Evolutionary conservation across 306 rosid genomes (phyloP), one percentile per base, ranked within the genome.

Genomic region (Crataegus laevigata): DNA sequence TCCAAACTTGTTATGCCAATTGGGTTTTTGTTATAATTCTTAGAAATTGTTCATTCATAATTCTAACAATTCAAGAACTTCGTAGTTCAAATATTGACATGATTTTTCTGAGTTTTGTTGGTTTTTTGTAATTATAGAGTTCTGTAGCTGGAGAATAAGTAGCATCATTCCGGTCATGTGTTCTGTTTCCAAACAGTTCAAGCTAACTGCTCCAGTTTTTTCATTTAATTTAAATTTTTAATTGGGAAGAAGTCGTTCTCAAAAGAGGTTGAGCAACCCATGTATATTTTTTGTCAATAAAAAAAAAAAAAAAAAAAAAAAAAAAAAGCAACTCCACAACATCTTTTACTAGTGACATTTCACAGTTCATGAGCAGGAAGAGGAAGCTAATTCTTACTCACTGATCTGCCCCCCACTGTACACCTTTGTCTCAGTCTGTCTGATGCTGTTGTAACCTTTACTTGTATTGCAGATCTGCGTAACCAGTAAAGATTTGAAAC

Each of bases 351-450:
- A 75, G 88, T 81, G 84, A 80, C 86, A 82, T 81, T 82, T 82
- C 62, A 79, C 91, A 75, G 81, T 88, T 79, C 81, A 79, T 75
- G 82, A 63, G 78, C 83, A 69, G 59, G 89, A 84, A 86, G 84
- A 72, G 59, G 88, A 84, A 86, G 83, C 79, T 79, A 82, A 70
- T 71, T 81, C 82, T 78, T 12, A 19, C 61, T 55, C 25, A 19
- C 68, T 77, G 13, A 59, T 79, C 68, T 81, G 9, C 66, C 81
- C 79, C 80, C 84, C 58, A 76, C 80, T 78, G 71, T 65, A 72
- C 82, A 66, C 13, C 70, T 74, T 26, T 70, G 30, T 71, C 75
- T 47, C 77, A n/a, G 50, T 65, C 80, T 75, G 43, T 73, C 12
- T 52, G 76, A 71, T 68, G 66, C 62, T 66, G 32, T 75, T 72